Conservation (phyloP, 1,139 yeast genomes). For the Blastobotrys proliferans region DNA sequence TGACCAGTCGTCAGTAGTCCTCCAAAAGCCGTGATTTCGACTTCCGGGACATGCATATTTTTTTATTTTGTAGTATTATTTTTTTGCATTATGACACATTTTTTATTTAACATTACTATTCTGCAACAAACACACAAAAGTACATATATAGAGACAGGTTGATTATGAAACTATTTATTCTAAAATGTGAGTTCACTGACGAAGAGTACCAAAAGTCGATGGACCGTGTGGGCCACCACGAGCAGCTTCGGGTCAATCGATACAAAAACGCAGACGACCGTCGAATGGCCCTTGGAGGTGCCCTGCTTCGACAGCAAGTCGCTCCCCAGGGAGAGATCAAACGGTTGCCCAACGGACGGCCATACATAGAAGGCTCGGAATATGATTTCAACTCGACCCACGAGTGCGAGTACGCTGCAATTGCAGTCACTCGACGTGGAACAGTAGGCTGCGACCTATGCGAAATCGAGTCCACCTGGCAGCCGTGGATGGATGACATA, state of each 20-base stretch:
- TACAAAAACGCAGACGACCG: background rate
- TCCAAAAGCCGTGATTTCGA: no score
- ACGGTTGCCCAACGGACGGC: background rate
- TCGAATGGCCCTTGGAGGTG: background rate
- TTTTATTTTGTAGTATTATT: background rate
- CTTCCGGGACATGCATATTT: background rate
- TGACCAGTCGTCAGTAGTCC: conserved; percentile 16
- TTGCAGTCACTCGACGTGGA: background rate
- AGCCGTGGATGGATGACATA: conserved; percentile 3
- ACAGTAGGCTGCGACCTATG: background rate
- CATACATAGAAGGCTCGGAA: background rate
- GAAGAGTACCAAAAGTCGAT: background rate
- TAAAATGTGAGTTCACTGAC: background rate
- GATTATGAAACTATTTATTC: no score
- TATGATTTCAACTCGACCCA: conserved; percentile 1
- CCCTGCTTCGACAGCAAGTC: conserved; percentile 1
- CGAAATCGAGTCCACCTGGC: background rate
- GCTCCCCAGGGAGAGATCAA: background rate
- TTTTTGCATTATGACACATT: background rate
- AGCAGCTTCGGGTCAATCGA: background rate
- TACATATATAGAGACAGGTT: no score
- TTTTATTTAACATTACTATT: background rate
- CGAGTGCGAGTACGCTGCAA: background rate
- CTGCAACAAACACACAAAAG: no score
- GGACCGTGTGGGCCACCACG: background rate